phyloP scores from a whole-genome alignment of 2,329 filamentous ascomycete species.

The Elsinoe batatas region DNA sequence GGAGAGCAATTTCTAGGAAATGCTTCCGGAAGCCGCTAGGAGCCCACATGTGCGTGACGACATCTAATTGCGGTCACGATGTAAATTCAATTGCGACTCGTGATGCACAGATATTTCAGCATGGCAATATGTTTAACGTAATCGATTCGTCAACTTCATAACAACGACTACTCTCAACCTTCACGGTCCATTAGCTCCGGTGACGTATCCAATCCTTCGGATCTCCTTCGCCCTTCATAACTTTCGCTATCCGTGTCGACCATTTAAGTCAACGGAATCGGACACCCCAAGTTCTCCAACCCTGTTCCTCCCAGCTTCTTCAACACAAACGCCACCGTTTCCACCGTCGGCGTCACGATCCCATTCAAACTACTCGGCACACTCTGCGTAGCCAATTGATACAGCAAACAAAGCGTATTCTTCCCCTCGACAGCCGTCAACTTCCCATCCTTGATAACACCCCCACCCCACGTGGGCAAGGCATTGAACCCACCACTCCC shows the following conservation, averaged over 20 bases:
- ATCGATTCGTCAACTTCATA: no score
- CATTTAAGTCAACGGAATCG: slow-evolving; percentile 22
- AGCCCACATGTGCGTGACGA: no score
- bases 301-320: slow-evolving; percentile 23
- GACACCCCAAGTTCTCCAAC: slow-evolving; percentile 31
- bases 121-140: no score
- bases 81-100: no score
- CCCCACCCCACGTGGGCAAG: slow-evolving; percentile 25
- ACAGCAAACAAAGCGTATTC: slow-evolving; percentile 33
- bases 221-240: neutral
- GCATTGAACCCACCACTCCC: slow-evolving; percentile 31
- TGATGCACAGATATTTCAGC: no score
- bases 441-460: slow-evolving; percentile 31
- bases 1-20: no score
- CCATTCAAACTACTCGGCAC: slow-evolving; percentile 32
- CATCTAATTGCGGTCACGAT: no score
- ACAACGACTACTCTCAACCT: no score
- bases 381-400: slow-evolving; percentile 31
- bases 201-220: neutral
- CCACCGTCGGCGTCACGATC: slow-evolving; percentile 29
- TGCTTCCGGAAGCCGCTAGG: no score
- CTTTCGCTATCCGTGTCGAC: no score
- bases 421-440: slow-evolving; percentile 22
- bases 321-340: slow-evolving; percentile 25
- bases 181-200: neutral